Percentiles rank a stretch among this genome's conserved stretches.
These are phyloP conservation scores for Oryza brachyantha DNA, from an alignment of 176 grass and related monocot genomes.

Conservation along the genomic window DNA sequence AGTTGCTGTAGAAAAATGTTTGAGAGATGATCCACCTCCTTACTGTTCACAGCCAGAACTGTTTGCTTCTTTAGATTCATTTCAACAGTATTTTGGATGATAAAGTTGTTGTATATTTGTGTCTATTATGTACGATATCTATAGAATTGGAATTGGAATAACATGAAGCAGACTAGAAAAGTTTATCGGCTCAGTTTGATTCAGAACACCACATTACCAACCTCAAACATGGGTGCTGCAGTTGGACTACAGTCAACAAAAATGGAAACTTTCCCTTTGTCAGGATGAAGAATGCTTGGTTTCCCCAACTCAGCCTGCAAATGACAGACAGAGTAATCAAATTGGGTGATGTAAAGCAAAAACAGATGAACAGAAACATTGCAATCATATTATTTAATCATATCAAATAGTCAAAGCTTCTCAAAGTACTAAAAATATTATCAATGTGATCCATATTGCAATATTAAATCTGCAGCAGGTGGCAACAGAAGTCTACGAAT, in stretches of 20 bases:
- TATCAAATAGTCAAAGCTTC: not conserved
- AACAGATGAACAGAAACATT: not conserved
- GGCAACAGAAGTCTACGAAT: not conserved
- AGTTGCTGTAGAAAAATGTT: not conserved
- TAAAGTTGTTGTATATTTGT: not conserved
- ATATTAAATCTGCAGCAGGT: not conserved
- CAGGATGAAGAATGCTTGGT: slow-evolving; percentile 70
- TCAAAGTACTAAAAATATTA: not conserved
- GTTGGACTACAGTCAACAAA: slow-evolving; percentile 85
- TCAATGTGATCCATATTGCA: not conserved
- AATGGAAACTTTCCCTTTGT: slow-evolving; percentile 87
- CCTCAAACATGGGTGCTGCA: slow-evolving; percentile 77
- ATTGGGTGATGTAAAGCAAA: not conserved
- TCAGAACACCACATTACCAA: slow-evolving; percentile 32
- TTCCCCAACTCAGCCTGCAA: slow-evolving; percentile 84
- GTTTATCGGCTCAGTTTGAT: not conserved
- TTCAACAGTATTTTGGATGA: not conserved
- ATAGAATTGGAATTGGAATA: not conserved
- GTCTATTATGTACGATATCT: not conserved
- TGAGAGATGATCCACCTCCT: not conserved
- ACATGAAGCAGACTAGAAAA: not conserved
- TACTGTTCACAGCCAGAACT: not conserved
- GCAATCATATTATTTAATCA: not conserved
- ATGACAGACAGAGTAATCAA: slow-evolving; percentile 7
- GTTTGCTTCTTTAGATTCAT: not conserved